Conservation (phyloP, 2,329 filamentous ascomycete species). For the Pseudopithomyces chartarum region DNA sequence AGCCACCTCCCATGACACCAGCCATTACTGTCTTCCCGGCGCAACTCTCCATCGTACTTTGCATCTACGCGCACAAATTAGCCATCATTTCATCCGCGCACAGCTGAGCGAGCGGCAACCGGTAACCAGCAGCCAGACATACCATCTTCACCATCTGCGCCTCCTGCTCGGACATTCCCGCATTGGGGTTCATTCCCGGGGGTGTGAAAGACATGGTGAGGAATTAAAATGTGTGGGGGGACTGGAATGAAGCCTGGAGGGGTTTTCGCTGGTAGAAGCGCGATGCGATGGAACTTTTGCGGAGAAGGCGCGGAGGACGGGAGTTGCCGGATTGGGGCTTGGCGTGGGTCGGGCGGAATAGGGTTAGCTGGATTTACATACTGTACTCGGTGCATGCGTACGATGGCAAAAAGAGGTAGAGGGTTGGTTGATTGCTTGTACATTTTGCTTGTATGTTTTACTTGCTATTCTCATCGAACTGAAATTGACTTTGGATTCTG, state of each 20-base stretch:
- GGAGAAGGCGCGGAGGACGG: constrained; percentile 42
- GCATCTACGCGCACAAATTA: constrained; percentile 63
- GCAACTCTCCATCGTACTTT: constrained; percentile 88
- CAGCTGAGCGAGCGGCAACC: neutral
- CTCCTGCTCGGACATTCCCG: constrained; percentile 51
- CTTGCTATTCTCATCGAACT: no score
- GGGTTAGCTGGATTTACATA: neutral
- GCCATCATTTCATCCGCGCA: neutral
- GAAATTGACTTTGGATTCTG: no score
- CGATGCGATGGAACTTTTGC: constrained; percentile 36
- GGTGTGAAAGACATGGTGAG: constrained; percentile 40
- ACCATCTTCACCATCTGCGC: constrained; percentile 56
- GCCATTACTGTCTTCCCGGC: constrained; percentile 86
- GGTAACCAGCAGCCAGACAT: constrained; percentile 15
- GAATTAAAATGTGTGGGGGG: neutral
- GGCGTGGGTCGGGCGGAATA: constrained; percentile 14
- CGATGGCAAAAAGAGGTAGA: no score
- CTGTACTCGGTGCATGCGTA: no score
- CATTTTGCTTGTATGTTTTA: no score
- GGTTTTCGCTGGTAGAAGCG: constrained; percentile 15
- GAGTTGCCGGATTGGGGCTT: constrained; percentile 28
- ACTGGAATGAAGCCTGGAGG: neutral
- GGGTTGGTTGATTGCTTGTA: no score
- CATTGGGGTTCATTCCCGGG: constrained; percentile 39
- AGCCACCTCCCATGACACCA: constrained; percentile 89